Evolutionary conservation across 139 green algal species (phyloP), one percentile per base, ranked within the genome.

Genomic region (Zygnema cylindricum): DNA sequence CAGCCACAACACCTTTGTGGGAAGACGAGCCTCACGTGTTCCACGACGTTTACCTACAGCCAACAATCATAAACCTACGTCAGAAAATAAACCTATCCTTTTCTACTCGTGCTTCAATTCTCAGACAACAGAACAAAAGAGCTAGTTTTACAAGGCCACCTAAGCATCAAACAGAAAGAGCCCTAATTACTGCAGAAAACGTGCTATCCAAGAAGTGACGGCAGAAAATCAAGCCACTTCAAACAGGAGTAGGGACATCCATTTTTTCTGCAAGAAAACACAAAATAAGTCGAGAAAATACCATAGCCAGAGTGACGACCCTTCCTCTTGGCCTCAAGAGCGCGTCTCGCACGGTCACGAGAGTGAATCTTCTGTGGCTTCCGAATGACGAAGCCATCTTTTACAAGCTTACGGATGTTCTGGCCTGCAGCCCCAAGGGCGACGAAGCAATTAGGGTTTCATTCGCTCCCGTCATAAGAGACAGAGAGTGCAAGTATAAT

Each of bases 301-400:
- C 97, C 97, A 91, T 98, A 98, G 92, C 98, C 98, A 39, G 95
- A 96, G 95, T 99, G 98, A 55, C 98, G 96, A 76, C 98, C 98
- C 95, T 99, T 98, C 75, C 94, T 91, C 95, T 99, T 99, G 69
- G 98, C 98, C 94, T 98, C 96, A 39, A 95, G 93, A 39, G 93
- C 81, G 41, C 89, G 90, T 55, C 96, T 94, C 43, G 96, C 95
- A 57, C 98, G 95, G 21, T 95, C 90, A 35, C 98, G 95, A 1
- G 97, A 99, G 96, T 99, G 98, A 89, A 99, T 98, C 86, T 96
- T 96, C 73, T 93, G 83, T 35, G 98, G 98, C 95, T 99, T 99
- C 76, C 94, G 93, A 93, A 99, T 99, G 82, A 99, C 95, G 89
- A 99, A 97, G 49, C 98, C 98, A 85, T 99, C 98, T 95, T 99